Evolutionary conservation across 75 land plant genomes (phyloP).

Genomic region (Cryptomeria japonica): DNA sequence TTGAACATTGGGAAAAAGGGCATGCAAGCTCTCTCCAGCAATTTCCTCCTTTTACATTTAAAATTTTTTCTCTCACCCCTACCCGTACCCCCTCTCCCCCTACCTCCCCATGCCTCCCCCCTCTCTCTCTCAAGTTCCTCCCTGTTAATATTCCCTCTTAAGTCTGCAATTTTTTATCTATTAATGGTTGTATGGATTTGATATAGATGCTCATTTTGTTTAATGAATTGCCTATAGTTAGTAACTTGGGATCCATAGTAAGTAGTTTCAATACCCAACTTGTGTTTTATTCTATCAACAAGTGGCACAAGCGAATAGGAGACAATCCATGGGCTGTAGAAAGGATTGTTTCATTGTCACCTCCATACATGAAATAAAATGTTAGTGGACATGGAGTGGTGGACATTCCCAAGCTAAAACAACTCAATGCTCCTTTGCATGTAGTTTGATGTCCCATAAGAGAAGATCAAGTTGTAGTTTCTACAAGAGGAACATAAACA

Average conservation of each 20-base stretch:
- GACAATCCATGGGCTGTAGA: slow-evolving; percentile 36
- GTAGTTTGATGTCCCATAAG: slow-evolving; percentile 20
- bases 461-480: slow-evolving; percentile 25
- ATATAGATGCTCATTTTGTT: slow-evolving; percentile 1
- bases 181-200: background rate
- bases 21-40: no score
- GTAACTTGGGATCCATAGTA: slow-evolving; percentile 21
- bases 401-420: slow-evolving; percentile 19
- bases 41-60: no score
- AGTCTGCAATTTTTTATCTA: slow-evolving; percentile 18
- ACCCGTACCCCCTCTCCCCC: no score
- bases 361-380: slow-evolving; percentile 21
- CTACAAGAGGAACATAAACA: slow-evolving; percentile 17
- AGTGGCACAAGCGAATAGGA: slow-evolving; percentile 25
- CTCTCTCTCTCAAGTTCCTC: no score
- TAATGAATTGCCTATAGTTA: slow-evolving; percentile 28
- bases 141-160: slow-evolving; percentile 22
- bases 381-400: background rate
- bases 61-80: no score
- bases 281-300: slow-evolving; percentile 35
- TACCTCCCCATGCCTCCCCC: no score
- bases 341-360: slow-evolving; percentile 21
- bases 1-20: no score
- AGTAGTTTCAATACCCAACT: slow-evolving; percentile 8
- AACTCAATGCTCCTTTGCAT: slow-evolving; percentile 10